A percentile compares a stretch with the other conserved stretches of the same genome.
These are phyloP conservation scores for Plasmodium cynomolgi DNA, from an alignment of 169 alveolate species.

Conservation along the genomic window DNA sequence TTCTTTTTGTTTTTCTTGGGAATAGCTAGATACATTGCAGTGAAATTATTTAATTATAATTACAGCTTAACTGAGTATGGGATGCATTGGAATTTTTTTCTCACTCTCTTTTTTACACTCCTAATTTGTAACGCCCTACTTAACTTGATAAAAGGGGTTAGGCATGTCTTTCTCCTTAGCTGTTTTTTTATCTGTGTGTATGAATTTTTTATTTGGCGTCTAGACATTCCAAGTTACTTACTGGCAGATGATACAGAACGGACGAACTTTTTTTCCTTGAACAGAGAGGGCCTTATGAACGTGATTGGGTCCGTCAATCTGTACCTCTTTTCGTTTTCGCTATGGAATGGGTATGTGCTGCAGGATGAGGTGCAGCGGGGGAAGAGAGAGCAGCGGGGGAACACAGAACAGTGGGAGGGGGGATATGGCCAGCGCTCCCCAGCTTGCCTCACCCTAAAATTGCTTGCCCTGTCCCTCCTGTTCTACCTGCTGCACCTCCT, in stretches of 20 bases:
- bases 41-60: conserved; percentile 26
- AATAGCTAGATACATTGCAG: conserved; percentile 23
- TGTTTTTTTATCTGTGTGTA: background rate
- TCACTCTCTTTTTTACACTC: conserved; percentile 27
- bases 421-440: background rate
- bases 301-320: conserved; percentile 42
- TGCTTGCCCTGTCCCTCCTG: conserved; percentile 4
- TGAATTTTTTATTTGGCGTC: conserved; percentile 14
- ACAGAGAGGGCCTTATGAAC: conserved; percentile 63
- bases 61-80: conserved; percentile 64
- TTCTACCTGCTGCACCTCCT: conserved; percentile 22
- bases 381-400: background rate
- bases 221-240: conserved; percentile 13
- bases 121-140: conserved; percentile 2
- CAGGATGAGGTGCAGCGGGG: background rate
- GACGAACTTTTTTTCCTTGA: conserved; percentile 17
- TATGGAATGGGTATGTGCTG: background rate
- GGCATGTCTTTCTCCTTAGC: conserved; percentile 18
- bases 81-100: conserved; percentile 46
- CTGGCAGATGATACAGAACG: background rate
- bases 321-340: conserved; percentile 16
- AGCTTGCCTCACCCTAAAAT: background rate
- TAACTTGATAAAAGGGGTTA: background rate
- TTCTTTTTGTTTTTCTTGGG: conserved; percentile 38
- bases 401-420: too few species aligned